A percentile compares a stretch with the other conserved stretches of the same genome.
phyloP scores from a whole-genome alignment of 352 stramenopile genomes.

The Halophytophthora batemanensis region DNA sequence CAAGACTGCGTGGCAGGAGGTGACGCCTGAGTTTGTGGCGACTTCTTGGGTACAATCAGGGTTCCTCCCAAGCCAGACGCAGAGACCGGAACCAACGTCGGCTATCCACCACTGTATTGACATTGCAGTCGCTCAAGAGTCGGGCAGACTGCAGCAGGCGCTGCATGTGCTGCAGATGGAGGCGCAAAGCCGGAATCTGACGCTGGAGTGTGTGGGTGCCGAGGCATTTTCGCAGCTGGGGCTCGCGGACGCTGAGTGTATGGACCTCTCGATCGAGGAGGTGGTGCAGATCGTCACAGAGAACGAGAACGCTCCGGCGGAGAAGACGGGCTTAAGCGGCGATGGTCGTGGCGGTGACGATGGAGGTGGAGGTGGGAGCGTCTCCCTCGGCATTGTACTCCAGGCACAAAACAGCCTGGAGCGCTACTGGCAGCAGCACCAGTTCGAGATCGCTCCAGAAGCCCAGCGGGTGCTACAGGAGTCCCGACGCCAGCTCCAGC shows the following conservation, averaged over 20 bases:
- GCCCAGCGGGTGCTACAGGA: constrained; percentile 14
- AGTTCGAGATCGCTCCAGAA: constrained; percentile 3
- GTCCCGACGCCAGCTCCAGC: constrained; percentile 11
- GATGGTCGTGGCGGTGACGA: not conserved
- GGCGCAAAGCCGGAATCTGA: not conserved
- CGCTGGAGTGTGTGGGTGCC: constrained; percentile 4
- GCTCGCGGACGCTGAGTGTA: not conserved
- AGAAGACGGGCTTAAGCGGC: not conserved
- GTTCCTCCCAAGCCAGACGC: constrained; percentile 6
- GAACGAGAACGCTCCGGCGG: not conserved
- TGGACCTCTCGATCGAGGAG: constrained; percentile 10
- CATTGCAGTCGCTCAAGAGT: constrained; percentile 1
- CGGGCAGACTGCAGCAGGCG: constrained; percentile 2
- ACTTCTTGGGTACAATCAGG: constrained; percentile 13
- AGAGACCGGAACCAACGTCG: not conserved
- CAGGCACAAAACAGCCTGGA: constrained; percentile 14
- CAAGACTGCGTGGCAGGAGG: constrained; percentile 11
- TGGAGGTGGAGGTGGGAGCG: not conserved
- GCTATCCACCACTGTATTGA: not conserved
- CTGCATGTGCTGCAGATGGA: constrained; percentile 5
- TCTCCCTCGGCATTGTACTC: constrained; percentile 5
- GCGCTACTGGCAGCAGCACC: constrained; percentile 16
- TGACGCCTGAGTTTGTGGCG: constrained; percentile 5
- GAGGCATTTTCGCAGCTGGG: constrained; percentile 1
- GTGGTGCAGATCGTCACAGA: constrained; percentile 9